These are phyloP conservation scores for Triticum timopheevii DNA, from an alignment of 176 grass and related monocot genomes.

Conservation along the genomic window DNA sequence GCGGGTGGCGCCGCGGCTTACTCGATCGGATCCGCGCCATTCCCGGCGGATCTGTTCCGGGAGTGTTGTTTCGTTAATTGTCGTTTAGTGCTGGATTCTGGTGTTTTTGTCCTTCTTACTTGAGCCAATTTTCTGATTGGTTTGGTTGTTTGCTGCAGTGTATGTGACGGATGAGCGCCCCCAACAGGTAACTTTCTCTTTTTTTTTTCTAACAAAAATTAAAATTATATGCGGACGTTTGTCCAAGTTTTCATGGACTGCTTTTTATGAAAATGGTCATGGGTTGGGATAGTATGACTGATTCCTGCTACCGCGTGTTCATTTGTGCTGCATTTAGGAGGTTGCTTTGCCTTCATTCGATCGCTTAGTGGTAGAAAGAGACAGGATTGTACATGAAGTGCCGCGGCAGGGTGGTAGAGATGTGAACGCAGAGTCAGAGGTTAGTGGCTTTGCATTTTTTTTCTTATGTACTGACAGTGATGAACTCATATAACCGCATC, in stretches of 20 bases:
- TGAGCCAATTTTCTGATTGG: constrained; percentile 31
- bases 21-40: constrained; percentile 42
- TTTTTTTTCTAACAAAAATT: not conserved
- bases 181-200: constrained; percentile 53
- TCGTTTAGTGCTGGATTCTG: constrained; percentile 25
- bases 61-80: not conserved
- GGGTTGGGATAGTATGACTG: not conserved
- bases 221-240: too few species aligned
- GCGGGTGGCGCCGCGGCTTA: constrained; percentile 20
- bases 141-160: constrained; percentile 52
- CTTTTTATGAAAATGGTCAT: not conserved
- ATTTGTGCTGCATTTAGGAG: constrained; percentile 43
- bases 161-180: constrained; percentile 87
- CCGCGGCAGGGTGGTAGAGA: not conserved
- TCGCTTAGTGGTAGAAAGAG: not conserved
- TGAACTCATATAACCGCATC: not conserved
- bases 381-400: constrained; percentile 27
- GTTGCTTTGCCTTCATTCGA: constrained; percentile 46
- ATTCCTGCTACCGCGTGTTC: constrained; percentile 18
- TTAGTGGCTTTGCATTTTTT: constrained; percentile 23
- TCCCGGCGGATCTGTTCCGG: constrained; percentile 41
- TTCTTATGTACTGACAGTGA: constrained; percentile 8
- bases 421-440: constrained; percentile 33
- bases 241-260: not conserved
- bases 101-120: not conserved